phyloP scores from a whole-genome alignment of 2,329 filamentous ascomycete genomes.

The Sphaerulina vaccinii region DNA sequence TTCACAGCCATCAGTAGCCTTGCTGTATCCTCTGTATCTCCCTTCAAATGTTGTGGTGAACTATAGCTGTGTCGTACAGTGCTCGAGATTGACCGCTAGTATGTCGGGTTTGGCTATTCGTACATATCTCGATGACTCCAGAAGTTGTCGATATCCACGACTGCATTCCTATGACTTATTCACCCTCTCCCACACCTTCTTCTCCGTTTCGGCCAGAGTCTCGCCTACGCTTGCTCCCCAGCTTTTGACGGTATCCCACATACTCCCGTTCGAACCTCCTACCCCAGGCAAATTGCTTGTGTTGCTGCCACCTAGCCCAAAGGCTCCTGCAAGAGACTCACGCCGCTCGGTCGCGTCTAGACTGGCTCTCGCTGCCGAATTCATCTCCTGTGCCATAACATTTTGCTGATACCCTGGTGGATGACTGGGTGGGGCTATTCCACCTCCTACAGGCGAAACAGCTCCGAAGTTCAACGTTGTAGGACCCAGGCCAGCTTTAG shows the following conservation, averaged over 20 bases:
- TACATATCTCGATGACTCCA: too few species aligned
- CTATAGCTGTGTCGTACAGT: too few species aligned
- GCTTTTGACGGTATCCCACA: slow-evolving; percentile 43
- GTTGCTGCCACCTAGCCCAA: slow-evolving; percentile 28
- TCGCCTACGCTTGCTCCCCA: slow-evolving; percentile 44
- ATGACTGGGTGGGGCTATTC: slow-evolving; percentile 35
- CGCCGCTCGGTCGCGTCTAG: slow-evolving; percentile 31
- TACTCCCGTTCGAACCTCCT: slow-evolving; percentile 20
- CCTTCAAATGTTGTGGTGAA: too few species aligned
- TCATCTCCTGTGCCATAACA: slow-evolving; percentile 44
- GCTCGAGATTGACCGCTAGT: too few species aligned
- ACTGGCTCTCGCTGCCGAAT: slow-evolving; percentile 36
- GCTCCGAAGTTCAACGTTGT: slow-evolving; percentile 42
- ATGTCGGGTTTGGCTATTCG: too few species aligned
- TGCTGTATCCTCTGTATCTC: too few species aligned
- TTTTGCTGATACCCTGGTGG: slow-evolving; percentile 52
- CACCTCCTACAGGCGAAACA: slow-evolving; percentile 27
- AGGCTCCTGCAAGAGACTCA: slow-evolving; percentile 22
- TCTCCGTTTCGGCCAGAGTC: slow-evolving; percentile 47
- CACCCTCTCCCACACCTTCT: slow-evolving; percentile 49
- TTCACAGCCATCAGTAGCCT: too few species aligned
- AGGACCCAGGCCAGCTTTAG: slow-evolving; percentile 30
- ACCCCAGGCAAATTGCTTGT: slow-evolving; percentile 8
- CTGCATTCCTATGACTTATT: slow-evolving; percentile 30
- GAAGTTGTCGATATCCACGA: too few species aligned